Evolutionary conservation across 768 basidiomycete species (phyloP).

Genomic region (Pleurotus salmoneostramineus): DNA sequence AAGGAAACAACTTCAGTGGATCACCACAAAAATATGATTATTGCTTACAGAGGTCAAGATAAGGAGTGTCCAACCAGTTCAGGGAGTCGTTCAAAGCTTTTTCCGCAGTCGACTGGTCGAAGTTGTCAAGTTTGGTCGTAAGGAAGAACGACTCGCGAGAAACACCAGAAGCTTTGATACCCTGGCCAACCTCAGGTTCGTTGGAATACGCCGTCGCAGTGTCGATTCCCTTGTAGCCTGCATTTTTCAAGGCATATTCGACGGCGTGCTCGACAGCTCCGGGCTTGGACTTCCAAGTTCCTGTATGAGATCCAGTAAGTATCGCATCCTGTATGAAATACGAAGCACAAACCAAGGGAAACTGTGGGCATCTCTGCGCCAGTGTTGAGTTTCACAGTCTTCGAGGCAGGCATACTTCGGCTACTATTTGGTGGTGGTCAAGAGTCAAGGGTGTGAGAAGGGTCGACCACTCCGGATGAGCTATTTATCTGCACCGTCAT

Average conservation of each 20-base stretch:
- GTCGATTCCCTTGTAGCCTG: constrained; percentile 66
- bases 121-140: constrained; percentile 69
- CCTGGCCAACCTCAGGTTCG: constrained; percentile 2
- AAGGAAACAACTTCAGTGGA: neutral
- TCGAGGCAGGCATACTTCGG: constrained; percentile 43
- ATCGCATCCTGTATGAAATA: neutral
- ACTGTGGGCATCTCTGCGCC: constrained; percentile 75
- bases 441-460: neutral
- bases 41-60: constrained; percentile 72
- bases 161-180: constrained; percentile 3
- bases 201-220: constrained; percentile 59
- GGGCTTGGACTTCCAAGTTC: constrained; percentile 77
- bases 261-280: constrained; percentile 75
- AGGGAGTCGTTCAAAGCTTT: constrained; percentile 71
- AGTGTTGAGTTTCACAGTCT: constrained; percentile 63
- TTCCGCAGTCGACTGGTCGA: constrained; percentile 53
- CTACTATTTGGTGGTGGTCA: neutral
- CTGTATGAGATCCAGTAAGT: constrained; percentile 24
- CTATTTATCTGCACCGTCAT: neutral
- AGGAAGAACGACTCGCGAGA: constrained; percentile 44
- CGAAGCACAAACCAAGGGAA: constrained; percentile 47
- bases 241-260: constrained; percentile 64
- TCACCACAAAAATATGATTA: neutral
- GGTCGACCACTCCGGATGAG: neutral
- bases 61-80: constrained; percentile 62